Percentiles rank a stretch among this genome's conserved stretches.
These are phyloP conservation scores for Sporobolomyces roseus DNA, from an alignment of 768 basidiomycete genomes.

Conservation along the genomic window DNA sequence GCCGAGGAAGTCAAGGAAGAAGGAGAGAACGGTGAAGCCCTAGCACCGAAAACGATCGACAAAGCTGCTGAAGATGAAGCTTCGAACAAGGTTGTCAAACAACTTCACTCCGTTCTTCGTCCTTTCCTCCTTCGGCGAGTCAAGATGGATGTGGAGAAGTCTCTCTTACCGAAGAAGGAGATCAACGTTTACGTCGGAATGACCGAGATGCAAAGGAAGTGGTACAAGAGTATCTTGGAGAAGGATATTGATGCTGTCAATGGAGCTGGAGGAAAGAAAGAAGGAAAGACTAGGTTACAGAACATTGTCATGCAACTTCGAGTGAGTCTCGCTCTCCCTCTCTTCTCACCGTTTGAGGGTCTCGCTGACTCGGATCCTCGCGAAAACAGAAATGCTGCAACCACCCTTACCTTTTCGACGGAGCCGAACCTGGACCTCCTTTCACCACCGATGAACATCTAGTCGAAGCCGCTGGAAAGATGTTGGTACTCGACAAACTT, in stretches of 20 bases:
- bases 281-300: slow-evolving; percentile 94
- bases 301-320: slow-evolving; percentile 99
- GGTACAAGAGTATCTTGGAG: slow-evolving; percentile 92
- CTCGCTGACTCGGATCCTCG: background rate
- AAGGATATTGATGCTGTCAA: slow-evolving; percentile 99
- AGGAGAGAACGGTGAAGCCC: slow-evolving; percentile 58
- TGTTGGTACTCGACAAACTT: slow-evolving; percentile 94
- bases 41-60: slow-evolving; percentile 64
- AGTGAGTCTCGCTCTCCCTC: slow-evolving; percentile 66
- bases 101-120: slow-evolving; percentile 90
- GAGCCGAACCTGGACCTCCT: slow-evolving; percentile 96
- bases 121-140: slow-evolving; percentile 92
- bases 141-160: slow-evolving; percentile 96
- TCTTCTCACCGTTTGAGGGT: slow-evolving; percentile 59
- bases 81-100: slow-evolving; percentile 90
- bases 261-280: slow-evolving; percentile 93
- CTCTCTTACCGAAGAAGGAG: slow-evolving; percentile 91
- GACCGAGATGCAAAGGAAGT: slow-evolving; percentile 95
- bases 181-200: slow-evolving; percentile 97
- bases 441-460: slow-evolving; percentile 98
- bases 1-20: background rate
- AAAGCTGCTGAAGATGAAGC: slow-evolving; percentile 51
- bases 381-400: slow-evolving; percentile 55
- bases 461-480: slow-evolving; percentile 89
- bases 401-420: slow-evolving; percentile 90